A percentile compares a stretch with the other conserved stretches of the same genome.
phyloP scores from a whole-genome alignment of 2,329 filamentous ascomycete genomes.

The Aspergillus fumigatus region DNA sequence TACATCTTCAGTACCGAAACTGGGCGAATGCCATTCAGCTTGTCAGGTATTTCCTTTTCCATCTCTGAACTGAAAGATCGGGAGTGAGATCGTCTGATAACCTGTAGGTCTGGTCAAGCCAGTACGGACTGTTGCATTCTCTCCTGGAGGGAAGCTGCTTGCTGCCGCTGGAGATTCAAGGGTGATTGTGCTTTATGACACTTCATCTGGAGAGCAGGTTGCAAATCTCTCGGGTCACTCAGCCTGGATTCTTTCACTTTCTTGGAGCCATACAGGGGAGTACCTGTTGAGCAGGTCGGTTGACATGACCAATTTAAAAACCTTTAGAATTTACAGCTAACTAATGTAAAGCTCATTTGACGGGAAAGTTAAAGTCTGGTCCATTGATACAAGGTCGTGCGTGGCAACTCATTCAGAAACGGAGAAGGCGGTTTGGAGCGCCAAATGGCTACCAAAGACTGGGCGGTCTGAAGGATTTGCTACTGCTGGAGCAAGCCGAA shows the following conservation, averaged over 20 bases:
- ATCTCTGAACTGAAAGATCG: neutral
- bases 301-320: neutral
- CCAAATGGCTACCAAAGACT: constrained; percentile 75
- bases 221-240: constrained; percentile 75
- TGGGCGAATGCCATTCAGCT: constrained; percentile 75
- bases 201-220: constrained; percentile 86
- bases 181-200: constrained; percentile 88
- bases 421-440: constrained; percentile 77
- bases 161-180: constrained; percentile 86
- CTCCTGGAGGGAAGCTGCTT: constrained; percentile 74
- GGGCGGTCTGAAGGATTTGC: constrained; percentile 64
- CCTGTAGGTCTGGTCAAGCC: constrained; percentile 74
- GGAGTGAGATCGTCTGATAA: constrained; percentile 14
- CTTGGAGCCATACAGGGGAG: constrained; percentile 92
- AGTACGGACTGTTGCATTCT: constrained; percentile 81
- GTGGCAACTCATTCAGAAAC: constrained; percentile 93
- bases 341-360: constrained; percentile 63
- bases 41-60: constrained; percentile 59
- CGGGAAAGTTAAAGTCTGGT: constrained; percentile 95
- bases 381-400: constrained; percentile 73
- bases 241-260: constrained; percentile 84
- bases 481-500: constrained; percentile 70
- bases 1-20: constrained; percentile 95
- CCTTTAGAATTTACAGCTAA: constrained; percentile 8
- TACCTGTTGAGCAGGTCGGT: constrained; percentile 74